These are phyloP conservation scores for Tricharina praecox DNA, from an alignment of 495 filamentous ascomycete species.

Conservation along the genomic window DNA sequence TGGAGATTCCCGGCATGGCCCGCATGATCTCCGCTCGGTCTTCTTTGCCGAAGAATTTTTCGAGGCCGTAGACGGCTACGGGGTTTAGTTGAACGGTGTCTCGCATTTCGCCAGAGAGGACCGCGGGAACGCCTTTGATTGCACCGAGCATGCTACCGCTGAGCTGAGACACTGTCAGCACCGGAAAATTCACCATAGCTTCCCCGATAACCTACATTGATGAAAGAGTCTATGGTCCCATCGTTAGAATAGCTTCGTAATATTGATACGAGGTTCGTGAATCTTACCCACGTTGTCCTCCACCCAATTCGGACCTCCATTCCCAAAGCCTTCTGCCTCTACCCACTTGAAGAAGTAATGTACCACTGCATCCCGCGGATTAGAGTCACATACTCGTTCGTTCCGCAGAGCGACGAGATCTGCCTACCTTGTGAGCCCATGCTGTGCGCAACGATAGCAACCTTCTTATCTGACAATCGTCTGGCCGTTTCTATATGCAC, in stretches of 20 bases:
- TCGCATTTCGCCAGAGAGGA: constrained; percentile 92
- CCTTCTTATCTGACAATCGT: constrained; percentile 52
- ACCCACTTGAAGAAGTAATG: constrained; percentile 99
- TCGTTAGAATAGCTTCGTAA: neutral
- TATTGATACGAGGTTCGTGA: neutral
- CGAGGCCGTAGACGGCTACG: constrained; percentile 90
- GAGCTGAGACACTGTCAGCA: constrained; percentile 31
- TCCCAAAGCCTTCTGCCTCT: constrained; percentile 58
- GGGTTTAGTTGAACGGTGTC: constrained; percentile 93
- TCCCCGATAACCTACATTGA: constrained; percentile 39
- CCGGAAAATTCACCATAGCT: neutral
- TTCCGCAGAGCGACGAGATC: neutral
- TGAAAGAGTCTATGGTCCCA: constrained; percentile 52
- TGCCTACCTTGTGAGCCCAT: constrained; percentile 63
- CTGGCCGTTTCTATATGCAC: constrained; percentile 73
- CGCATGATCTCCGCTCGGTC: constrained; percentile 90
- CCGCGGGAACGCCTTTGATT: constrained; percentile 74
- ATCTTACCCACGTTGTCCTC: constrained; percentile 46
- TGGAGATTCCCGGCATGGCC: constrained; percentile 84
- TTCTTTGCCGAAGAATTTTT: constrained; percentile 79
- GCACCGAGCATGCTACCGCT: constrained; percentile 95
- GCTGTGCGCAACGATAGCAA: constrained; percentile 72
- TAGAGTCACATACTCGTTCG: no score
- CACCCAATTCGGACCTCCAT: constrained; percentile 76
- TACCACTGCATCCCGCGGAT: constrained; percentile 44